phyloP scores from a whole-genome alignment of 1,284 basidiomycete species.

The Caloboletus inedulis region DNA sequence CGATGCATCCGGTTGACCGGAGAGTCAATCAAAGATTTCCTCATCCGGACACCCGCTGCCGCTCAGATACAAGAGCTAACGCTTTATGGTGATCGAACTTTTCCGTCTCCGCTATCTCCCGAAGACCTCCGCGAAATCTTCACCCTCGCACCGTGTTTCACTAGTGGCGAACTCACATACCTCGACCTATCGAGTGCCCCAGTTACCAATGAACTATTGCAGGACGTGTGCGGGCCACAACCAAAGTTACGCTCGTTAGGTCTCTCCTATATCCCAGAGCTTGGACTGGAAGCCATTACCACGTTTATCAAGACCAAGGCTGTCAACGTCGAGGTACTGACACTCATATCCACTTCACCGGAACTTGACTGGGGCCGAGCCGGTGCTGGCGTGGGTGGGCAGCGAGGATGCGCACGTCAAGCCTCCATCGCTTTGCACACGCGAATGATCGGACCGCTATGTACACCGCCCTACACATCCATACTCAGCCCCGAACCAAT shows the following conservation, averaged over 20 bases:
- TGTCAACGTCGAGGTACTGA: slow-evolving; percentile 81
- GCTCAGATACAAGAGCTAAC: slow-evolving; percentile 74
- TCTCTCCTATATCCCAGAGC: slow-evolving; percentile 77
- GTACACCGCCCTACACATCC: slow-evolving; percentile 74
- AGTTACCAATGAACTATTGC: slow-evolving; percentile 62
- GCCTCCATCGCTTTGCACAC: slow-evolving; percentile 65
- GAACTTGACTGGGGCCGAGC: slow-evolving; percentile 59
- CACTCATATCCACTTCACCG: slow-evolving; percentile 75
- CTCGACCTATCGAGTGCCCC: slow-evolving; percentile 88
- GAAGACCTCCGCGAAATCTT: slow-evolving; percentile 73
- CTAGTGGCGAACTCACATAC: slow-evolving; percentile 74
- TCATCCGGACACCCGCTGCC: slow-evolving; percentile 68
- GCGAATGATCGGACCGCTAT: slow-evolving; percentile 74
- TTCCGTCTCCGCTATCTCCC: slow-evolving; percentile 72
- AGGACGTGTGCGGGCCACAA: slow-evolving; percentile 61
- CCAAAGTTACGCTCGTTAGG: slow-evolving; percentile 82
- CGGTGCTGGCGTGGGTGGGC: slow-evolving; percentile 34
- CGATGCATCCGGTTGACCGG: slow-evolving; percentile 85
- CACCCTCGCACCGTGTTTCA: slow-evolving; percentile 77
- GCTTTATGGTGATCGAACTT: slow-evolving; percentile 87
- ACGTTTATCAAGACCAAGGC: slow-evolving; percentile 72
- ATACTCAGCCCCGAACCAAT: slow-evolving; percentile 36
- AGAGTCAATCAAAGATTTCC: slow-evolving; percentile 73
- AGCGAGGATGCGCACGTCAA: slow-evolving; percentile 46
- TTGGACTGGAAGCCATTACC: slow-evolving; percentile 68